Evolutionary conservation across 1,139 yeast species (phyloP).

Genomic region (Magnusiomyces sp.): DNA sequence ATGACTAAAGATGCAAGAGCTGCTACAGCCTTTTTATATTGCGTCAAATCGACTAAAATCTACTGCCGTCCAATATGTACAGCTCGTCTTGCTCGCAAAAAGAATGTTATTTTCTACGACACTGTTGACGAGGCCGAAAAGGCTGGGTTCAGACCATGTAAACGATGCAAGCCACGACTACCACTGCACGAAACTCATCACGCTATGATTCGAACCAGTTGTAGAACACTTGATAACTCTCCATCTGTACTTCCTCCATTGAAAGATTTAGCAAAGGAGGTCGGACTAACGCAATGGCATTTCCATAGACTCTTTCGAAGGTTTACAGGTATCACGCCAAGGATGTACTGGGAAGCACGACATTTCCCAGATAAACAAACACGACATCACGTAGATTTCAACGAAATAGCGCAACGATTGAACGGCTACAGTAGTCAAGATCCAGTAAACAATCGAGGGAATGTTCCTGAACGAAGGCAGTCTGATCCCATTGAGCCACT

Average conservation of each 20-base stretch:
- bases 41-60: slow-evolving; percentile 21
- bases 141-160: slow-evolving; percentile 22
- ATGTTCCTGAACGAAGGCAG: background rate
- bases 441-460: slow-evolving; percentile 1
- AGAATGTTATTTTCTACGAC: slow-evolving; percentile 19
- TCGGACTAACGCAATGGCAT: slow-evolving; percentile 28
- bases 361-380: slow-evolving; percentile 8
- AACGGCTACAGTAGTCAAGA: slow-evolving; percentile 1
- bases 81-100: slow-evolving; percentile 18
- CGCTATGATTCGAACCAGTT: slow-evolving; percentile 16
- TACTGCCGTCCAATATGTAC: slow-evolving; percentile 24
- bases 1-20: slow-evolving; percentile 20
- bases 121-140: slow-evolving; percentile 17
- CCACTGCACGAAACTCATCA: slow-evolving; percentile 18
- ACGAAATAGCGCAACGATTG: background rate
- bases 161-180: slow-evolving; percentile 23
- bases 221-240: slow-evolving; percentile 14
- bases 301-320: slow-evolving; percentile 26
- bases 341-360: slow-evolving; percentile 14
- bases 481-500: background rate
- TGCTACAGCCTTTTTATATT: slow-evolving; percentile 21
- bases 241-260: slow-evolving; percentile 15
- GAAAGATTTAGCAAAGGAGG: slow-evolving; percentile 17
- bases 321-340: slow-evolving; percentile 20
- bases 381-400: slow-evolving; percentile 1